Evolutionary conservation across 2,329 filamentous ascomycete species (phyloP), one percentile per base, ranked within the genome.

Genomic region (Gnomoniopsis smithogilvyi): DNA sequence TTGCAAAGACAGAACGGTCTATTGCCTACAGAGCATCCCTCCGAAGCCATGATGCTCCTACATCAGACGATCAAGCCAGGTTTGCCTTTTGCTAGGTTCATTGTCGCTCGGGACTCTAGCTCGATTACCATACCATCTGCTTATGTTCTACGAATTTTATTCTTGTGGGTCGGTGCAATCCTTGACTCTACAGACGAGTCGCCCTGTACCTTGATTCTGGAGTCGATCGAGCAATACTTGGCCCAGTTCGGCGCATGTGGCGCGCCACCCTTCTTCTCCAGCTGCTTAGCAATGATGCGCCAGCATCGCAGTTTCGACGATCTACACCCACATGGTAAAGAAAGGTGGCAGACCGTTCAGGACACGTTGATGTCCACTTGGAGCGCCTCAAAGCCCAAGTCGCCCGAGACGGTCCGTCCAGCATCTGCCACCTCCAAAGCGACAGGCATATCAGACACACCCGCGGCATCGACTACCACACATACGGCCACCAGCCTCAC

Each of bases 161-260:
- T 67, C 34, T 58, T 70, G 6, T 70, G 68, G 68, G 66, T 65
- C 10, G 61, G 48, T 17, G 63, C 63, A 6, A 34, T 68, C 8
- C 58, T 64, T 6, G 63, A 65, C 21, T 64, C 63, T 10, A 51
- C 46, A 11, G 49, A 62, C 17, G 63, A 59, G 8, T 54, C 63
- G 8, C 55, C 52, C 0, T 56, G 65, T 3, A n/a, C 49, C 10
- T 51, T 64, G 30, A 56, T 69, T 3, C 24, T 63, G 6, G 66
- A 66, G 22, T 65, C 67, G 6, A 53, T 69, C 6, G 61, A 64
- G 34, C 63, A 66, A 14, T 69, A 65, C 30, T 54, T 64, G 41
- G 57, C 56, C 8, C 54, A 57, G 2, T 72, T 72, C 41, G 66
- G 68, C 11, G 53, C 58, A 10, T 64, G 65, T 21, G 63, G 64